Evolutionary conservation across 768 basidiomycete species (phyloP), one percentile per base, ranked within the genome.

Genomic region (Gyrodon lividus): DNA sequence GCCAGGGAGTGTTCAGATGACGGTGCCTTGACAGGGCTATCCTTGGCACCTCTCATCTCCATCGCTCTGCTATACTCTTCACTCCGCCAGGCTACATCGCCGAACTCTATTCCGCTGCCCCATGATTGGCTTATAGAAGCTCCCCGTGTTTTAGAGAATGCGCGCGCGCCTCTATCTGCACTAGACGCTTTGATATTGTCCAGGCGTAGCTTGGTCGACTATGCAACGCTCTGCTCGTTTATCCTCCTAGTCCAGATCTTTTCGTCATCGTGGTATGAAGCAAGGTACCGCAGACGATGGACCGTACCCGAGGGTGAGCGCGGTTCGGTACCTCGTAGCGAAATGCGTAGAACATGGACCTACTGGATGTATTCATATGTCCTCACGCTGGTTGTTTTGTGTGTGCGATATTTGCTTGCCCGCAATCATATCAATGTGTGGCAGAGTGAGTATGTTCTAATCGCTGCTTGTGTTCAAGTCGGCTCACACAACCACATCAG

Each of bases 31-130:
- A 92, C 87, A 38, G 92, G 88, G 2, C 72, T 96, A 12, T 77
- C 93, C n/a, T 77, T 94, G 28, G 88, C 86, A 12, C 92, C 94
- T 2, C 74, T 96, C 26, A 82, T 96, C 47, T 79, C 90, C 7
- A 76, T 84, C 9, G 83, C 86, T 0, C 66, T 93, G 46, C 71
- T 92, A 54, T 77, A 77, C 58, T 77, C 79, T 40, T 79, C 77
- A 20, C 72, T 79, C 23, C 70, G 59, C 70, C 64, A 65, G 62
- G 60, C 67, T 55, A 60, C 59, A 50, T 67, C 59, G 26, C 54
- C 65, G 48, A 41, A 50, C 55, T 44, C 64, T 45, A 55, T 58
- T 46, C 71, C 73, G 3, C 71, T 85, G 5, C 84, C 86, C 12
- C 58, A 74, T 40, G 74, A 72, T 50, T 96, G 95, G 95, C 75